Evolutionary conservation across 305 asterid genomes (phyloP).

Genomic region (Ilex paraguariensis): DNA sequence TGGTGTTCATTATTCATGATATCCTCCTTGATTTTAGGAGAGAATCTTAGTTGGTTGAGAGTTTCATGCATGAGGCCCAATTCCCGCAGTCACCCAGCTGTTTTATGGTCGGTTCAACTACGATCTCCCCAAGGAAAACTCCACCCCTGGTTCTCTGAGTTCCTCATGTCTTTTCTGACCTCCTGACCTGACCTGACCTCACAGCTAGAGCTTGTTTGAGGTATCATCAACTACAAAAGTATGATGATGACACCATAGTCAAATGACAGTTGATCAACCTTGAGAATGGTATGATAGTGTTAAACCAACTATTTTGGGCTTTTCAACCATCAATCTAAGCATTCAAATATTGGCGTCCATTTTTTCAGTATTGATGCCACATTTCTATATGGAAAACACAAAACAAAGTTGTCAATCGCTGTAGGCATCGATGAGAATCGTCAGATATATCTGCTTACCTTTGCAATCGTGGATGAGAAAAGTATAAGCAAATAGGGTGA

Average conservation of each 20-base stretch:
- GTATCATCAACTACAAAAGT: too few species aligned
- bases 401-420: neutral
- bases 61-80: too few species aligned
- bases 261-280: neutral
- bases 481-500: neutral
- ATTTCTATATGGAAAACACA: neutral
- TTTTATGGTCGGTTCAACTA: too few species aligned
- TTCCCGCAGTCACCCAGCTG: too few species aligned
- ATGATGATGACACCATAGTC: neutral
- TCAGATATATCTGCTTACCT: neutral
- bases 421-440: neutral
- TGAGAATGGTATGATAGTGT: neutral
- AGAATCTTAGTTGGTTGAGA: too few species aligned
- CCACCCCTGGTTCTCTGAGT: too few species aligned
- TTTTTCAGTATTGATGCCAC: neutral
- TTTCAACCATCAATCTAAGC: neutral
- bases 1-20: too few species aligned
- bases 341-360: neutral
- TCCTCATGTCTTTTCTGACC: too few species aligned
- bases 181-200: too few species aligned
- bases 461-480: neutral
- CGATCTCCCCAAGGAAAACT: too few species aligned
- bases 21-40: too few species aligned
- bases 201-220: too few species aligned
- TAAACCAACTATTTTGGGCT: neutral